Evolutionary conservation across 768 basidiomycete genomes (phyloP).

Genomic region (Leccinum uliginosum): DNA sequence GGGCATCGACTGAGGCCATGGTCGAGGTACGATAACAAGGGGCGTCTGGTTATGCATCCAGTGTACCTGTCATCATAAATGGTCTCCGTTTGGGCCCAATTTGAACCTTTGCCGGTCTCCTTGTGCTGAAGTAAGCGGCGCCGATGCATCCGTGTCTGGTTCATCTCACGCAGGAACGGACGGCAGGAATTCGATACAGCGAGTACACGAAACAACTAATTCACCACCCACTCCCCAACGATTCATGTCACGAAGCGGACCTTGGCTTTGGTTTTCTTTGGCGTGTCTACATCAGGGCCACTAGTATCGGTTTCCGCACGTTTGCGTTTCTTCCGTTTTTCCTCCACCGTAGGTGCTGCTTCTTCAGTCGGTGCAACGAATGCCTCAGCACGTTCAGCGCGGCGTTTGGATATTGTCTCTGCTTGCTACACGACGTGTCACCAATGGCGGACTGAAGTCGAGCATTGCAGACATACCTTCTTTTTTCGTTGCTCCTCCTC

Average conservation of each 20-base stretch:
- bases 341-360: slow-evolving; percentile 68
- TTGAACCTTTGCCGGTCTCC: slow-evolving; percentile 1
- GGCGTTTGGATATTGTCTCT: slow-evolving; percentile 63
- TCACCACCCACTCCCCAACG: background rate
- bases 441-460: background rate
- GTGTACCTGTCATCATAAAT: slow-evolving; percentile 12
- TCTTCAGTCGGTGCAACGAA: slow-evolving; percentile 86
- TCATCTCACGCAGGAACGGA: background rate
- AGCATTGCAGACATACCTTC: slow-evolving; percentile 38
- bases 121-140: slow-evolving; percentile 28
- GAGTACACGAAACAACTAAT: slow-evolving; percentile 6
- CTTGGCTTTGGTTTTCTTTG: slow-evolving; percentile 32
- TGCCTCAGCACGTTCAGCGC: slow-evolving; percentile 78
- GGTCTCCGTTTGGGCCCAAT: slow-evolving; percentile 8
- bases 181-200: background rate
- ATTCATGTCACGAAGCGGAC: slow-evolving; percentile 14
- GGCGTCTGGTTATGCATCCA: slow-evolving; percentile 10
- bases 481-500: slow-evolving; percentile 70
- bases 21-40: slow-evolving; percentile 29
- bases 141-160: background rate
- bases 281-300: slow-evolving; percentile 32
- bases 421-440: slow-evolving; percentile 56
- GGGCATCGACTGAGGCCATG: slow-evolving; percentile 41
- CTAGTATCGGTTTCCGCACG: slow-evolving; percentile 40
- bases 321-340: slow-evolving; percentile 59